A percentile compares a stretch with the other conserved stretches of the same genome.
Conservation (phyloP, 176 grass and related monocot genomes). For the Oryza glaberrima region DNA sequence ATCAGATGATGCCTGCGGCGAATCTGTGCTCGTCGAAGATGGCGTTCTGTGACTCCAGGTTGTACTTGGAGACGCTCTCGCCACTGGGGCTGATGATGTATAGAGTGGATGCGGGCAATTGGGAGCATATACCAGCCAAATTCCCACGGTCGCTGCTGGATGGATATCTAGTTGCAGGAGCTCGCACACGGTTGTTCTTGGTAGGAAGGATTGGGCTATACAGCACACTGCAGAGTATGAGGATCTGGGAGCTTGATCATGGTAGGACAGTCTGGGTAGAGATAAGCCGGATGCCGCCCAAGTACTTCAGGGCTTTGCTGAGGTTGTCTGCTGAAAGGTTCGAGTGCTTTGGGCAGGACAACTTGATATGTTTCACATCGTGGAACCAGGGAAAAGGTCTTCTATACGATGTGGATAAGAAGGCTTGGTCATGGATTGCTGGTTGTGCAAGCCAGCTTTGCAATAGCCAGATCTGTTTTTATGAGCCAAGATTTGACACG, state of each 20-base stretch:
- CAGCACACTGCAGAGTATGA: conserved; percentile 96
- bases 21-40: conserved; percentile 96
- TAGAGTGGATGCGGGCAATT: conserved; percentile 61
- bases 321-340: conserved; percentile 95
- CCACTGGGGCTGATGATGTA: conserved; percentile 98
- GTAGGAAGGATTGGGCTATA: conserved; percentile 90
- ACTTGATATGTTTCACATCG: conserved; percentile 94
- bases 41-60: conserved; percentile 86
- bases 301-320: conserved; percentile 79
- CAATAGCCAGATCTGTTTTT: conserved; percentile 97
- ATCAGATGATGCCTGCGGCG: conserved; percentile 82
- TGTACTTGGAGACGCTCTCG: conserved; percentile 94
- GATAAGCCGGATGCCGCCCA: conserved; percentile 94
- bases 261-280: conserved; percentile 79
- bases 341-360: conserved; percentile 98
- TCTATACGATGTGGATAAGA: conserved; percentile 89
- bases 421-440: conserved; percentile 89
- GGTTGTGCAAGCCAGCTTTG: conserved; percentile 82
- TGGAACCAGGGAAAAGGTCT: conserved; percentile 99
- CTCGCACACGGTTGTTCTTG: conserved; percentile 70
- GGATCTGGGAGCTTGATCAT: conserved; percentile 98
- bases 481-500: conserved; percentile 82
- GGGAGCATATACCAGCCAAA: conserved; percentile 93
- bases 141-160: conserved; percentile 93
- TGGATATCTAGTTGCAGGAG: conserved; percentile 92